Evolutionary conservation across 345 rosid species (phyloP).

Genomic region (Eucalyptus albens): DNA sequence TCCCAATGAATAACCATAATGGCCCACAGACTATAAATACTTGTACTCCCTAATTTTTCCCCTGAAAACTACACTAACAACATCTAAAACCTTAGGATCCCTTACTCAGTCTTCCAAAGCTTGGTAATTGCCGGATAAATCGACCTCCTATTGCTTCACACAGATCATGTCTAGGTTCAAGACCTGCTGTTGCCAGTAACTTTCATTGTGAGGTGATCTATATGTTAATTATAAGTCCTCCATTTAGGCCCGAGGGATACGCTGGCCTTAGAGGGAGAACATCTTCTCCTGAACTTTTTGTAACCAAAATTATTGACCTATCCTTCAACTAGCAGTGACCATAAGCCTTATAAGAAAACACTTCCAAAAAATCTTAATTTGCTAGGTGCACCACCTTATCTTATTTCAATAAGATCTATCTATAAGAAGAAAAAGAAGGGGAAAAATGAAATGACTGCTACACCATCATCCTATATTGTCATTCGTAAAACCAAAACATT

Average conservation of each 20-base stretch:
- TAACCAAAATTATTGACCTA: accelerated
- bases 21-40: accelerated
- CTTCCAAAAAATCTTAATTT: neutral
- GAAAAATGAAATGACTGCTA: too few species aligned
- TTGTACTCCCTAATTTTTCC: neutral
- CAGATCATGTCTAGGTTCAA: neutral
- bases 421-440: neutral
- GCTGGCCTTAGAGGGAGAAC: neutral
- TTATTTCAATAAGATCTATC: neutral
- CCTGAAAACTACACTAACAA: neutral
- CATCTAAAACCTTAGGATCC: neutral
- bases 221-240: too few species aligned
- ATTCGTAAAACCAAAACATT: neutral
- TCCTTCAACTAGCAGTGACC: neutral
- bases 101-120: neutral
- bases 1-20: too few species aligned
- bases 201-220: accelerated
- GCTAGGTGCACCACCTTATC: neutral
- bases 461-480: neutral
- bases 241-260: accelerated
- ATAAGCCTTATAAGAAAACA: too few species aligned
- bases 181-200: accelerated
- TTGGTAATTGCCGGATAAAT: neutral
- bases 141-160: neutral
- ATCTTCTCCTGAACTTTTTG: too few species aligned